Percentiles rank a stretch among this genome's conserved stretches.
These are phyloP conservation scores for Aspergillus viridinutans DNA, from an alignment of 2,329 filamentous ascomycete species.

Conservation along the genomic window DNA sequence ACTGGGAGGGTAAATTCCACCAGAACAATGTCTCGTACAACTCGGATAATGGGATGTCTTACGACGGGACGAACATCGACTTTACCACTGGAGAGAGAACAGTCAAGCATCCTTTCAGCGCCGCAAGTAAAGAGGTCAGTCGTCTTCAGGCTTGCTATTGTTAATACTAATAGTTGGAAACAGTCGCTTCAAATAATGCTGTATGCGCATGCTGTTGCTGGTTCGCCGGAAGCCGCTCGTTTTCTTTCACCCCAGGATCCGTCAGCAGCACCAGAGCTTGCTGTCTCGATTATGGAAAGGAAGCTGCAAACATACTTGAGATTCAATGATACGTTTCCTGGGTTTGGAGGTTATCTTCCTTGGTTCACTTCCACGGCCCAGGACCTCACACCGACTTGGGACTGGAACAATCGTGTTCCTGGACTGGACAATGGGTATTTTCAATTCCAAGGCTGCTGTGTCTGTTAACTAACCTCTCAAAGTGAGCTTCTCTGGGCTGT, in stretches of 20 bases:
- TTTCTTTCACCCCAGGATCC: slow-evolving; percentile 37
- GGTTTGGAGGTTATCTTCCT: not conserved
- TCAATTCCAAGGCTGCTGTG: not conserved
- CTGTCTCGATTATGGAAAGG: not conserved
- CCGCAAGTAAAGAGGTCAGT: not conserved
- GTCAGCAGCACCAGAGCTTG: slow-evolving; percentile 21
- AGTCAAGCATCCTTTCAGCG: not conserved
- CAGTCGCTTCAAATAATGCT: slow-evolving; percentile 38
- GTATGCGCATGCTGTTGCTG: slow-evolving; percentile 40
- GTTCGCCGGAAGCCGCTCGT: slow-evolving; percentile 35
- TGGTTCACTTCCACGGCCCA: not conserved
- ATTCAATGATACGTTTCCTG: not conserved
- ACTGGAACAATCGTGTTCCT: not conserved
- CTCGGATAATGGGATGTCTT: slow-evolving; percentile 40
- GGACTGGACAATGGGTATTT: not conserved
- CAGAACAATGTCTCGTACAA: slow-evolving; percentile 42
- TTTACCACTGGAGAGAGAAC: slow-evolving; percentile 25
- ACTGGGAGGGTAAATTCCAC: slow-evolving; percentile 46
- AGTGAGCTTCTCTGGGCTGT: not conserved
- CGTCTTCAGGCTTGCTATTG: not conserved
- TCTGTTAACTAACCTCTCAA: not conserved
- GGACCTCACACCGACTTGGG: not conserved
- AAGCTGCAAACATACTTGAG: not conserved
- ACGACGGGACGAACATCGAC: slow-evolving; percentile 27
- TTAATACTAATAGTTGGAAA: not conserved